A percentile compares a stretch with the other conserved stretches of the same genome.
Conservation (phyloP, 2,329 filamentous ascomycete genomes). For the Acrodontium crateriforme region DNA sequence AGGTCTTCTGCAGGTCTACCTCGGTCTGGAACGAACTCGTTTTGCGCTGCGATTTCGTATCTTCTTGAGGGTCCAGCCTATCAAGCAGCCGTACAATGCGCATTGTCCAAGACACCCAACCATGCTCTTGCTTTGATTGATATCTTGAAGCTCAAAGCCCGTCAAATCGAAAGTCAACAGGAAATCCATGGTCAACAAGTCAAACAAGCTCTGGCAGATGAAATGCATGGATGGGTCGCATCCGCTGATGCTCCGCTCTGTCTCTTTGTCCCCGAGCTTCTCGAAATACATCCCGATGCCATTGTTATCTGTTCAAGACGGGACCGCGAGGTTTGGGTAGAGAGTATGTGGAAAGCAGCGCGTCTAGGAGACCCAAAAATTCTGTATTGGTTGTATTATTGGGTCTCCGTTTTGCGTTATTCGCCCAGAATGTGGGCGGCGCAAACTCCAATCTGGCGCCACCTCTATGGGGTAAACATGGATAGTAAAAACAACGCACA, state of each 20-base stretch:
- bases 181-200: background rate
- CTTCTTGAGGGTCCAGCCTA: background rate
- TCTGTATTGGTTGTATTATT: background rate
- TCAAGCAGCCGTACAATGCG: background rate
- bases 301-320: background rate
- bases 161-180: background rate
- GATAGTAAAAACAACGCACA: background rate
- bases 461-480: background rate
- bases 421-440: background rate
- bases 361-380: background rate
- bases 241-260: background rate
- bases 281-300: slow-evolving; percentile 1
- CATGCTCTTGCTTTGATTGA: slow-evolving; percentile 1
- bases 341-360: background rate
- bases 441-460: background rate
- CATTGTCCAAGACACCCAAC: background rate
- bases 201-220: background rate
- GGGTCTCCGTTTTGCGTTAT: background rate
- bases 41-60: background rate
- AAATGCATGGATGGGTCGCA: background rate
- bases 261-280: background rate
- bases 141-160: background rate
- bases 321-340: background rate
- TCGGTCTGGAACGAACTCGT: background rate
- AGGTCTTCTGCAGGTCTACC: background rate